These are phyloP conservation scores for Ophiostoma montium DNA, from an alignment of 2,329 filamentous ascomycete genomes.

Conservation along the genomic window DNA sequence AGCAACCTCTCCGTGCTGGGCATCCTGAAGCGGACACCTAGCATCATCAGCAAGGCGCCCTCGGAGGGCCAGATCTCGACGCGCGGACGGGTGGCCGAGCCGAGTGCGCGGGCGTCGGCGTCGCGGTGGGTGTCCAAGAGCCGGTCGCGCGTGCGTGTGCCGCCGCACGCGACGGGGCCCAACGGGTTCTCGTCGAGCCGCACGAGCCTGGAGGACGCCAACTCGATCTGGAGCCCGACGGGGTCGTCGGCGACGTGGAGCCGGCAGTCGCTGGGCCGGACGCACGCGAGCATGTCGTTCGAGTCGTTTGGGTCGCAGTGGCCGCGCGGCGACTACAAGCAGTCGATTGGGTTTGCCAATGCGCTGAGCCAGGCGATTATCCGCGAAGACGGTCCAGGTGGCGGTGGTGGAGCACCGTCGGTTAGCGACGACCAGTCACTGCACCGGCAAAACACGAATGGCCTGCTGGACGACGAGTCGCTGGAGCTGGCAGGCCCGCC, in stretches of 20 bases:
- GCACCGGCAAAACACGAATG: constrained; percentile 21
- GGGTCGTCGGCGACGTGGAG: constrained; percentile 89
- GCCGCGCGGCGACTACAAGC: constrained; percentile 65
- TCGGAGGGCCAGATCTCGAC: constrained; percentile 62
- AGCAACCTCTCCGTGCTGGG: constrained; percentile 59
- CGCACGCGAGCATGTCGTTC: constrained; percentile 80
- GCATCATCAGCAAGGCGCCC: constrained; percentile 81
- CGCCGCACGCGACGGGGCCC: constrained; percentile 30
- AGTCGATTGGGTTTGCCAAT: constrained; percentile 95
- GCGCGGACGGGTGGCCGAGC: constrained; percentile 56
- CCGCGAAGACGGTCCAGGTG: constrained; percentile 54
- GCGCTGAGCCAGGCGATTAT: constrained; percentile 94
- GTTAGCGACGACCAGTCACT: constrained; percentile 23
- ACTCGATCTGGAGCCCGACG: constrained; percentile 77
- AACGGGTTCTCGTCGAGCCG: constrained; percentile 80
- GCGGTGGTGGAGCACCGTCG: constrained; percentile 28
- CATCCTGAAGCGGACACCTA: constrained; percentile 73
- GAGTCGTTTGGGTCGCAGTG: constrained; percentile 68
- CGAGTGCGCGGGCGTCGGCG: constrained; percentile 30
- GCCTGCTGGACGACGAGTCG: constrained; percentile 76
- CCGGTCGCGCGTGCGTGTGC: constrained; percentile 44
- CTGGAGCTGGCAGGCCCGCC: constrained; percentile 87
- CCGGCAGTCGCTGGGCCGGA: constrained; percentile 81
- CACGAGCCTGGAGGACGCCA: constrained; percentile 85
- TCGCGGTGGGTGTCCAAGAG: constrained; percentile 76